phyloP scores from a whole-genome alignment of 305 asterid species.

The Fraxinus nigra region DNA sequence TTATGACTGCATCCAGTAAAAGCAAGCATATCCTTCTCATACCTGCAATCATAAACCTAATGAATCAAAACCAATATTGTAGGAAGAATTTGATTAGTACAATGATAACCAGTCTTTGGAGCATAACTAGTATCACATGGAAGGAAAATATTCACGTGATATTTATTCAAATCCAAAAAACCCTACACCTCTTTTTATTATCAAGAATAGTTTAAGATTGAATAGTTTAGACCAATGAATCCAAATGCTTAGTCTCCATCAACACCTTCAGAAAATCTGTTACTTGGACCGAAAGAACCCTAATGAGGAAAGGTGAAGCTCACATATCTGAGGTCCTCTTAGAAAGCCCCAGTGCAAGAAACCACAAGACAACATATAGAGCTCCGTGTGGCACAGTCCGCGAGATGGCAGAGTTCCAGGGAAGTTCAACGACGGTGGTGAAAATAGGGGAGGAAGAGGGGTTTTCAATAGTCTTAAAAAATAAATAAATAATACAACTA shows the following conservation, averaged over 20 bases:
- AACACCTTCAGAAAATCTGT: background rate
- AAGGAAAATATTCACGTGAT: background rate
- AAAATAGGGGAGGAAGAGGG: background rate
- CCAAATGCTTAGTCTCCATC: background rate
- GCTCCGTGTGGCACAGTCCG: background rate
- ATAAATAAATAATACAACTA: background rate
- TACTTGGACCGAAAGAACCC: background rate
- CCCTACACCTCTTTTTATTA: background rate
- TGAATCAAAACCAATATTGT: background rate
- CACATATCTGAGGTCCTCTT: background rate
- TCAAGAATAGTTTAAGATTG: background rate
- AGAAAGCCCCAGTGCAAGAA: background rate
- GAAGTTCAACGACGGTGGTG: background rate
- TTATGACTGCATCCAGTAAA: slow-evolving; percentile 98
- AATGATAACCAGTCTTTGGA: background rate
- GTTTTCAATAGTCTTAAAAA: background rate
- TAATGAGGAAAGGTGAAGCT: background rate
- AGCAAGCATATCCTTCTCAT: slow-evolving; percentile 98
- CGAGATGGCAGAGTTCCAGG: background rate
- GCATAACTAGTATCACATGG: background rate
- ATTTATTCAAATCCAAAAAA: background rate
- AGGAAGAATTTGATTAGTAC: background rate
- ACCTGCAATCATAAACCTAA: slow-evolving; percentile 47
- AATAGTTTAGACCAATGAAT: background rate
- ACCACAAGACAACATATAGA: background rate